Percentiles rank a stretch among this genome's conserved stretches.
phyloP scores from a whole-genome alignment of 208 protist species.

The Trypanosoma avium region DNA sequence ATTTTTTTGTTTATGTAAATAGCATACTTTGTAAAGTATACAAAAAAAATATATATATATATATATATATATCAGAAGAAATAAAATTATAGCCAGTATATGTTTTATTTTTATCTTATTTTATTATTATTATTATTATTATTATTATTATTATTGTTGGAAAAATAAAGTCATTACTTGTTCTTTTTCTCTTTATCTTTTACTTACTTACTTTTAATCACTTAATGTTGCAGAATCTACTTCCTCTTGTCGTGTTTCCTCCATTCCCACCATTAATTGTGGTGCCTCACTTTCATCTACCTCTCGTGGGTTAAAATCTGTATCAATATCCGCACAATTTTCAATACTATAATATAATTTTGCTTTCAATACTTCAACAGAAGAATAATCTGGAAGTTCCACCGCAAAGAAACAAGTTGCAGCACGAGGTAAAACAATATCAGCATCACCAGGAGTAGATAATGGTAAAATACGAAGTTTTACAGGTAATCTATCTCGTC shows the following conservation, averaged over 20 bases:
- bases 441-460: conserved; percentile 67
- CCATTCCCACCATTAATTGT: conserved; percentile 55
- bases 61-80: no score
- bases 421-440: conserved; percentile 86
- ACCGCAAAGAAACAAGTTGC: conserved; percentile 97
- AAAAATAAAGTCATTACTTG: no score
- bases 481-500: conserved; percentile 86
- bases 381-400: conserved; percentile 94
- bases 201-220: conserved; percentile 22
- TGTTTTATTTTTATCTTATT: no score
- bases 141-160: no score
- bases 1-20: no score
- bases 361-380: conserved; percentile 89
- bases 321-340: conserved; percentile 95
- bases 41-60: no score
- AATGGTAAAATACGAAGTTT: conserved; percentile 82
- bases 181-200: background rate
- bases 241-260: conserved; percentile 61
- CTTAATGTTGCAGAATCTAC: conserved; percentile 22
- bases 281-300: conserved; percentile 81
- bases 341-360: conserved; percentile 96
- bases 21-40: no score
- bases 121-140: no score
- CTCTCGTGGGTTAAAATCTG: conserved; percentile 85
- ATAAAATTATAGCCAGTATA: no score